Evolutionary conservation across 208 protist genomes (phyloP).

Genomic region (Acanthamoeba royreba): DNA sequence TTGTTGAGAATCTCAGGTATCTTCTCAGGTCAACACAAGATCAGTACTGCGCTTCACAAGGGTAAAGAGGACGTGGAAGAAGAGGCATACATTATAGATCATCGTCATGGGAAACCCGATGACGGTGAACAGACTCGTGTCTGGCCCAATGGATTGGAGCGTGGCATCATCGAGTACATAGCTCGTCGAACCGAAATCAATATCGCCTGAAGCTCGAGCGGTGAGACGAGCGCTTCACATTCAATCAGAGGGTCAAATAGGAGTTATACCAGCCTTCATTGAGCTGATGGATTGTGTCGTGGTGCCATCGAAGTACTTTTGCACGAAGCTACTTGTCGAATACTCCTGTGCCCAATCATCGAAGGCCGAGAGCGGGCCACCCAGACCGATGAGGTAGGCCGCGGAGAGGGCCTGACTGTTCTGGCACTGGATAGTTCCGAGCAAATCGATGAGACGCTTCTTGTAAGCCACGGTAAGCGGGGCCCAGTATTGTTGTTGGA

Average conservation of each 20-base stretch:
- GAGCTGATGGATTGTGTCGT: background rate
- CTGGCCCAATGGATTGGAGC: background rate
- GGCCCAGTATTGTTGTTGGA: background rate
- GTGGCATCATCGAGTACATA: background rate
- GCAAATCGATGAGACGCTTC: constrained; percentile 2
- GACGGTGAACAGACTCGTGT: background rate
- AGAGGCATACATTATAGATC: background rate
- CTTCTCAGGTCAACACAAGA: background rate
- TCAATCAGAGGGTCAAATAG: too few relatives aligned
- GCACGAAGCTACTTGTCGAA: background rate
- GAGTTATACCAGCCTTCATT: background rate
- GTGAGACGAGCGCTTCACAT: background rate
- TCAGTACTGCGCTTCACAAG: too few relatives aligned
- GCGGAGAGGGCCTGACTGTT: background rate
- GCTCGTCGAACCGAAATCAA: background rate
- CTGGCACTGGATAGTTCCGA: background rate
- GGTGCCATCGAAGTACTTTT: constrained; percentile 17
- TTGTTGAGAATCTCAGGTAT: background rate
- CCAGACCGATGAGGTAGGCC: background rate
- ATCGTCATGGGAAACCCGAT: background rate
- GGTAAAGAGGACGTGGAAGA: background rate
- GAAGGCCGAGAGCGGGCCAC: background rate
- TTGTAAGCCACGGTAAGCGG: background rate
- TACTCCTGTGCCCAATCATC: constrained; percentile 15
- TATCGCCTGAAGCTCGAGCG: background rate